phyloP scores from a whole-genome alignment of 768 basidiomycete species.

The Chalciporus piperatus region DNA sequence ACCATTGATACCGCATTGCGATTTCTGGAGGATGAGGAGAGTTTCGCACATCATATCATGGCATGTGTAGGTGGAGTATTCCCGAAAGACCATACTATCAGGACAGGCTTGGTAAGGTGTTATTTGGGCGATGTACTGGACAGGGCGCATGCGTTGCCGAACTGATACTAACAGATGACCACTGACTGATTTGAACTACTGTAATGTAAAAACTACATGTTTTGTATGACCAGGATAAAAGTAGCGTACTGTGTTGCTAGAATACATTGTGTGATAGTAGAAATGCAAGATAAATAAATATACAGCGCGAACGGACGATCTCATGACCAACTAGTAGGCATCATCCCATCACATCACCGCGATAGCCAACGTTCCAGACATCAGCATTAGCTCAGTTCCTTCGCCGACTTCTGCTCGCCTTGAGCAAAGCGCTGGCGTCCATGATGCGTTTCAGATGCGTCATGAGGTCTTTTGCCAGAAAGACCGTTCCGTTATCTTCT shows the following conservation, averaged over 20 bases:
- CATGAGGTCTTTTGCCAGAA: constrained; percentile 48
- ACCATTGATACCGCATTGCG: constrained; percentile 20
- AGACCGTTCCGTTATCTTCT: constrained; percentile 57
- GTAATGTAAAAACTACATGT: not conserved
- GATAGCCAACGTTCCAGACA: not conserved
- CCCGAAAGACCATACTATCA: constrained; percentile 4
- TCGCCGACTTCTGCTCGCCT: constrained; percentile 8
- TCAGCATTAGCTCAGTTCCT: not conserved
- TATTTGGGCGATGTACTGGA: not conserved
- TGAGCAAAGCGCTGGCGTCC: constrained; percentile 21
- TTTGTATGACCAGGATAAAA: not conserved
- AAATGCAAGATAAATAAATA: constrained; percentile 3
- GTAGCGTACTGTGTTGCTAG: constrained; percentile 10
- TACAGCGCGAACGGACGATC: not conserved
- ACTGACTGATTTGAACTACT: not conserved
- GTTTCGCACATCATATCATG: not conserved
- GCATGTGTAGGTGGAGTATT: constrained; percentile 4
- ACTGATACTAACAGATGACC: not conserved
- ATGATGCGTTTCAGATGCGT: constrained; percentile 26
- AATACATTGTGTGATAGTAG: constrained; percentile 17
- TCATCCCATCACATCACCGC: not conserved
- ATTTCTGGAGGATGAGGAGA: constrained; percentile 16
- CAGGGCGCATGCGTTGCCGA: not conserved
- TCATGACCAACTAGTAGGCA: not conserved
- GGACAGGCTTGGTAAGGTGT: constrained; percentile 8